Conservation (phyloP, 352 stramenopile species). For the Globisporangium barbulae region DNA sequence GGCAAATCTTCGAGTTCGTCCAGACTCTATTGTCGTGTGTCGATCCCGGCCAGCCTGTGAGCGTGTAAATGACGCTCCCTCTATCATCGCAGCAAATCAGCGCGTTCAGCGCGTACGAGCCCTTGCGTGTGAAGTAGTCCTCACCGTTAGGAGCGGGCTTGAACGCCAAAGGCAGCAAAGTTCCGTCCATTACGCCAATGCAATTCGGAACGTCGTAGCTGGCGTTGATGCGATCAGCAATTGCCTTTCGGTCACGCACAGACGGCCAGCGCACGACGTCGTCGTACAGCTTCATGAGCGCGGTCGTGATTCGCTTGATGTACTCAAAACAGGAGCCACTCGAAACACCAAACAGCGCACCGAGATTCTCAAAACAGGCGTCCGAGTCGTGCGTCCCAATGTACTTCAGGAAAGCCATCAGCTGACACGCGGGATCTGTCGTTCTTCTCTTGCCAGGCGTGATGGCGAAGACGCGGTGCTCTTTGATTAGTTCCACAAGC, state of each 20-base stretch:
- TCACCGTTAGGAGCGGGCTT: not conserved
- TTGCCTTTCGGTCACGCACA: not conserved
- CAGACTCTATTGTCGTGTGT: not conserved
- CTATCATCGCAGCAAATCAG: not conserved
- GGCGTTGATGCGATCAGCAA: not conserved
- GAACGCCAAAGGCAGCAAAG: not conserved
- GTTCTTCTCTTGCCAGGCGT: not conserved
- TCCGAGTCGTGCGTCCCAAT: not conserved
- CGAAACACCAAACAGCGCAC: not conserved
- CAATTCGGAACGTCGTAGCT: not conserved
- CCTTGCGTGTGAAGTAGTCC: conserved; percentile 1
- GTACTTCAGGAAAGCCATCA: not conserved
- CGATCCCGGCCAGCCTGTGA: not conserved
- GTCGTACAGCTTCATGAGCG: not conserved
- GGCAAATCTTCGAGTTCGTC: not conserved
- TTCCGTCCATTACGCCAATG: not conserved
- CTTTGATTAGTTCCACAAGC: not conserved
- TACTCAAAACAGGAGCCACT: not conserved
- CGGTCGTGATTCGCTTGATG: not conserved
- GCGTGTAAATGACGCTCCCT: not conserved
- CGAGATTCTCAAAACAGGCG: not conserved
- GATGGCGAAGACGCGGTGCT: not conserved
- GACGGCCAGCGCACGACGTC: not conserved
- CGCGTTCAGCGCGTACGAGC: not conserved
- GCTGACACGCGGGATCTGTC: not conserved